Evolutionary conservation across 768 basidiomycete genomes (phyloP).

Genomic region (Amanita polypyramis): DNA sequence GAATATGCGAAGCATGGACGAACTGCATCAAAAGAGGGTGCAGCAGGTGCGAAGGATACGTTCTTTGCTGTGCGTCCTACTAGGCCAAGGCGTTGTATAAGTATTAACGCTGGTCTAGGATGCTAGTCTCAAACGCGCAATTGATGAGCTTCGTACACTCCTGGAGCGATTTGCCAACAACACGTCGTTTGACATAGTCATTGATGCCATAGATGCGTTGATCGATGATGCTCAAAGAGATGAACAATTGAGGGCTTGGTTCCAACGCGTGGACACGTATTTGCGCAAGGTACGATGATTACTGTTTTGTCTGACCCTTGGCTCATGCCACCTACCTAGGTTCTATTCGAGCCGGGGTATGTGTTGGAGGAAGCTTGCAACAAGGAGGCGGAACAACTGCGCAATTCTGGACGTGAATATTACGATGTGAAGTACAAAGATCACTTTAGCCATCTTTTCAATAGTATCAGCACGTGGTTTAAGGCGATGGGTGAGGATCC

Average conservation of each 20-base stretch:
- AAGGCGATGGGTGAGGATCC: slow-evolving; percentile 78
- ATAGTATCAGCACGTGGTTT: slow-evolving; percentile 69
- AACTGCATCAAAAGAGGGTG: slow-evolving; percentile 13
- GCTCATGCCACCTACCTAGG: slow-evolving; percentile 20
- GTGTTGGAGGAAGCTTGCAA: slow-evolving; percentile 74
- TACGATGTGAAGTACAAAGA: slow-evolving; percentile 55
- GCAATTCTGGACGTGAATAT: slow-evolving; percentile 65
- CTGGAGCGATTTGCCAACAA: slow-evolving; percentile 89
- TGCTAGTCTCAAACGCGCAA: slow-evolving; percentile 42
- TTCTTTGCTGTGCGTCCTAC: not conserved
- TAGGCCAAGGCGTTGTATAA: not conserved
- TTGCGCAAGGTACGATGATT: slow-evolving; percentile 40
- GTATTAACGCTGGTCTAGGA: slow-evolving; percentile 26
- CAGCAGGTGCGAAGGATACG: slow-evolving; percentile 11
- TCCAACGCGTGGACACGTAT: slow-evolving; percentile 48
- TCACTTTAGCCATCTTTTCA: slow-evolving; percentile 77
- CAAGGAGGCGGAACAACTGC: slow-evolving; percentile 48
- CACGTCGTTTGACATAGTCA: slow-evolving; percentile 51
- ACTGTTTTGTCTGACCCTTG: slow-evolving; percentile 6
- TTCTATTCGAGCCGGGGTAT: slow-evolving; percentile 75
- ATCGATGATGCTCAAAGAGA: slow-evolving; percentile 71
- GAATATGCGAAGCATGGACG: slow-evolving; percentile 50
- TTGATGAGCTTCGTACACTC: slow-evolving; percentile 60
- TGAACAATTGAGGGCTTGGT: slow-evolving; percentile 67
- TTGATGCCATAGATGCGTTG: slow-evolving; percentile 61